phyloP scores from a whole-genome alignment of 2,329 filamentous ascomycete species.

The Fusarium pilosicola region DNA sequence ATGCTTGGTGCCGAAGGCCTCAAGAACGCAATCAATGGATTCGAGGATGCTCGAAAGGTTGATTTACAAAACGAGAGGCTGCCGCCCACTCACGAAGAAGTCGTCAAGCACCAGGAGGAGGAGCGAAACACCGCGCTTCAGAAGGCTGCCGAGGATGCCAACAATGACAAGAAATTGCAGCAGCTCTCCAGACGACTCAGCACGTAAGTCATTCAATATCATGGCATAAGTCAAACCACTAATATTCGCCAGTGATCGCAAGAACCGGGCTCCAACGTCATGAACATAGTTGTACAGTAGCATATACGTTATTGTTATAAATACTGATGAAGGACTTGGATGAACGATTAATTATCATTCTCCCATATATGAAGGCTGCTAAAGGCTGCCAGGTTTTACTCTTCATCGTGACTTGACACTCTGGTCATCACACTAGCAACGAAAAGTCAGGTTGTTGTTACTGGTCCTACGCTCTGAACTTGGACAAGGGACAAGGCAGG shows the following conservation, averaged over 20 bases:
- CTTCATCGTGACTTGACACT: constrained; percentile 34
- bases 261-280: constrained; percentile 42
- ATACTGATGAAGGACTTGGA: constrained; percentile 32
- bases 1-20: constrained; percentile 99
- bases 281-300: constrained; percentile 43
- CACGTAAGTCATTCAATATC: constrained; percentile 70
- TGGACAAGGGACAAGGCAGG: constrained; percentile 29
- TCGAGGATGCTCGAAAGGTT: constrained; percentile 96
- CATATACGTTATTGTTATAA: constrained; percentile 39
- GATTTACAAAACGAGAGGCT: constrained; percentile 96
- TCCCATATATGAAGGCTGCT: constrained; percentile 29
- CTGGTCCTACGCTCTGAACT: constrained; percentile 20
- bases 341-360: constrained; percentile 33
- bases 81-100: constrained; percentile 92
- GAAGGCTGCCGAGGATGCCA: constrained; percentile 86
- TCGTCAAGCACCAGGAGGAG: constrained; percentile 82
- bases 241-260: constrained; percentile 40
- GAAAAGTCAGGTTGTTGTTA: constrained; percentile 13
- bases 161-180: constrained; percentile 89
- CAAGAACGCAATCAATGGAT: constrained; percentile 96
- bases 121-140: constrained; percentile 85
- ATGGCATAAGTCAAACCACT: not conserved
- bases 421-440: constrained; percentile 14
- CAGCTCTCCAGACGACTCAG: constrained; percentile 90
- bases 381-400: constrained; percentile 32